phyloP scores from a whole-genome alignment of 2,329 filamentous ascomycete genomes.

The Apiospora marii region DNA sequence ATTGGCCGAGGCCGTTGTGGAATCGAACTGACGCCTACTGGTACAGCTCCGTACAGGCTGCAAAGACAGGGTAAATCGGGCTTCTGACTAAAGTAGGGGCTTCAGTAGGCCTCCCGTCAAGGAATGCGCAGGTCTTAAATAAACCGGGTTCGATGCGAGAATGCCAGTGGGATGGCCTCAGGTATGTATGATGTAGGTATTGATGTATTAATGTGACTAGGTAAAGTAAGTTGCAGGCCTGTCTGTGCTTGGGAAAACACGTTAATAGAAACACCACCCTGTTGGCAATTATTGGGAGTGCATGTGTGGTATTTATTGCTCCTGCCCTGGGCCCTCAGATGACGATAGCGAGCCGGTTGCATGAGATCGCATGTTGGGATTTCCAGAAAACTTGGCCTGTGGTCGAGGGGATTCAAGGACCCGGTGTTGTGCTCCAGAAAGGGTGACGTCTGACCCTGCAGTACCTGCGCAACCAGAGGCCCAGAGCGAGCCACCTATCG shows the following conservation, averaged over 20 bases:
- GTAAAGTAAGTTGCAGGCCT: not conserved
- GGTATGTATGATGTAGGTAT: not conserved
- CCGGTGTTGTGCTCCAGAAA: slow-evolving; percentile 2
- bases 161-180: not conserved
- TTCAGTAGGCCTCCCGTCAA: not conserved
- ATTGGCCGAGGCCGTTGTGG: slow-evolving; percentile 39
- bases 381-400: not conserved
- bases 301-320: not conserved
- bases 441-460: slow-evolving; percentile 16
- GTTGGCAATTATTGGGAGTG: not conserved
- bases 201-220: not conserved
- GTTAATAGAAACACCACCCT: not conserved
- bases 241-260: not conserved
- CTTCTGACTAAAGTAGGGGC: not conserved
- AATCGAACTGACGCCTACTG: not conserved
- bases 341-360: slow-evolving; percentile 1
- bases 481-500: slow-evolving; percentile 9
- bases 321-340: not conserved
- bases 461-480: not conserved
- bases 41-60: not conserved
- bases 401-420: not conserved
- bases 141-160: not conserved
- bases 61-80: slow-evolving; percentile 1
- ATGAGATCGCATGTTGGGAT: slow-evolving; percentile 4
- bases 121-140: slow-evolving; percentile 10